Evolutionary conservation across 129 eudicot genomes (phyloP), one percentile per base, ranked within the genome.

Genomic region (Arctium minus): DNA sequence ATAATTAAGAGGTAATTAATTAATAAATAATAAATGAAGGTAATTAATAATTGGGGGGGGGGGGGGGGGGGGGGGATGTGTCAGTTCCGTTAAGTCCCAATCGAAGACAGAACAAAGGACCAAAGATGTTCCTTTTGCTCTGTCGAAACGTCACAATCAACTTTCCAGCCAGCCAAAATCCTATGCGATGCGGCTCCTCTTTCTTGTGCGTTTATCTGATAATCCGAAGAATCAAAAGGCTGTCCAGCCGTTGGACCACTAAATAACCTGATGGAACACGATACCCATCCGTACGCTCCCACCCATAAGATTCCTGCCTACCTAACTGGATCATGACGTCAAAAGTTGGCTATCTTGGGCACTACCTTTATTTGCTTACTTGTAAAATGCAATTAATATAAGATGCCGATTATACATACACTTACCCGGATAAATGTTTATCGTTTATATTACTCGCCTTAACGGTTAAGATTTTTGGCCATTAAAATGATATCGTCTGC

Each of bases 41-140:
- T 22, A 22, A 22, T 22, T 22, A 22, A 22, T 22, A 22, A 22
- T 22, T 0, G 27, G 27, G 27, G 33, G 75, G 76, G 27, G 27
- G 27, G 27, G 33, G 75, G 76, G 27, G 27, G 27, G 27, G 27
- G 27, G 27, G 33, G 75, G 76, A 18, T 42, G 80, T 73, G 87
- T 84, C 83, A 79, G 87, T 79, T 46, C 72, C 80, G 87, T 84
- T 62, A 73, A 11, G 87, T 84, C 87, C 36, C 60, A 44, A 80
- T 84, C 87, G 7, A 40, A 64, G 8, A 8, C 80, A 84, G 83
- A 13, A 11, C 29, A 68, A 31, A 79, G 83, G 87, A 84, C 84
- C 3, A 84, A 84, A 84, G 87, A 73, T 84, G 87, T 84, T 84
- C 87, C 84, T 84, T 84, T 79, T 84, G 87, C 56, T 84, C 87